Evolutionary conservation across 2,329 filamentous ascomycete genomes (phyloP).

Genomic region (Sporothrix euskadiensis): DNA sequence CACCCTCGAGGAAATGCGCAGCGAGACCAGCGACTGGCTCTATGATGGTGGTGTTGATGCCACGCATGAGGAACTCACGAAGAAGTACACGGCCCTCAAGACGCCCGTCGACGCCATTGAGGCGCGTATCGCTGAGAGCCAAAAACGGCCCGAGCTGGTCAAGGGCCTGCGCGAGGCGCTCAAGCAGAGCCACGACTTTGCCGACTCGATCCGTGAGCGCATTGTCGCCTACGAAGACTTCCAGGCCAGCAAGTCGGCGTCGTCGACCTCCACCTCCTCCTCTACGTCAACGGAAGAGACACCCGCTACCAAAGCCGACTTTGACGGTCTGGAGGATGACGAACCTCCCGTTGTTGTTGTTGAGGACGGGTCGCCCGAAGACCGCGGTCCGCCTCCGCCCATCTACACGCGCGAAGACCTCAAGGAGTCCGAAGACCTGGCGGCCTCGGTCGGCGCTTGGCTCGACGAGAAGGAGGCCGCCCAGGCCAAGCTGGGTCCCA

Average conservation of each 20-base stretch:
- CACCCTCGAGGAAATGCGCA: slow-evolving; percentile 66
- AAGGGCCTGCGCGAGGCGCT: slow-evolving; percentile 68
- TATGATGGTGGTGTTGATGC: slow-evolving; percentile 82
- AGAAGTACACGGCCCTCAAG: slow-evolving; percentile 74
- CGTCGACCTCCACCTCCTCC: slow-evolving; percentile 42
- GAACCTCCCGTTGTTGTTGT: slow-evolving; percentile 39
- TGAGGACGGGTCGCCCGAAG: slow-evolving; percentile 46
- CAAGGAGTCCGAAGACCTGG: slow-evolving; percentile 60
- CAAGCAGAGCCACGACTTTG: slow-evolving; percentile 68
- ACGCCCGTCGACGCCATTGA: slow-evolving; percentile 76
- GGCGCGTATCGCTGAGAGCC: slow-evolving; percentile 70
- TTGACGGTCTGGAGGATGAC: slow-evolving; percentile 80
- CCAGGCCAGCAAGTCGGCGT: slow-evolving; percentile 55
- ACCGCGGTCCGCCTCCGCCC: slow-evolving; percentile 59
- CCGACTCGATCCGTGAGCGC: slow-evolving; percentile 67
- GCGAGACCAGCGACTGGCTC: slow-evolving; percentile 81
- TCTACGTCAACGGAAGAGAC: slow-evolving; percentile 47
- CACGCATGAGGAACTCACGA: slow-evolving; percentile 70
- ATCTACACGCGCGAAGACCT: slow-evolving; percentile 75
- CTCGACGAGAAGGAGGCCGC: slow-evolving; percentile 67
- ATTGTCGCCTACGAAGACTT: slow-evolving; percentile 68
- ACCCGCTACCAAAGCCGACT: slow-evolving; percentile 51
- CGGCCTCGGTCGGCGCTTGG: slow-evolving; percentile 69
- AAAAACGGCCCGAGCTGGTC: slow-evolving; percentile 69
- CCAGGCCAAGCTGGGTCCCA: slow-evolving; percentile 68